Evolutionary conservation across 2,329 filamentous ascomycete species (phyloP).

Genomic region (Ampelomyces quisqualis): DNA sequence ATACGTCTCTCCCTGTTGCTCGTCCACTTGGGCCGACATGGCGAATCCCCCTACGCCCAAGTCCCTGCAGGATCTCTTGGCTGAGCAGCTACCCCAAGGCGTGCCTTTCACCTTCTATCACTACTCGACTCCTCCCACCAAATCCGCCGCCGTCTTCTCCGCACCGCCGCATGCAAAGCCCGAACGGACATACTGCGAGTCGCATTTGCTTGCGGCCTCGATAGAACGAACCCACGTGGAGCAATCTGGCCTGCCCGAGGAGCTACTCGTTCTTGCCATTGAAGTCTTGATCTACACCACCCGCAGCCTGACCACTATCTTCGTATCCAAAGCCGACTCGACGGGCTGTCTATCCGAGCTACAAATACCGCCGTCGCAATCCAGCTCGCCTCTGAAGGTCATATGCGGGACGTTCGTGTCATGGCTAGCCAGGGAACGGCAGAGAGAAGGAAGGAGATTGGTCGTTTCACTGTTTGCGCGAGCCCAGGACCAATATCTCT

Average conservation of each 20-base stretch:
- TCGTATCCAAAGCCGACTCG: slow-evolving; percentile 95
- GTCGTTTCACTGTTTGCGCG: slow-evolving; percentile 89
- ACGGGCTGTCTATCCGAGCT: slow-evolving; percentile 79
- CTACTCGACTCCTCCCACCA: slow-evolving; percentile 78
- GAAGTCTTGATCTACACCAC: slow-evolving; percentile 87
- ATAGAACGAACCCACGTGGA: slow-evolving; percentile 45
- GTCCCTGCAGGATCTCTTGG: slow-evolving; percentile 49
- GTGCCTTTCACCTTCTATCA: slow-evolving; percentile 74
- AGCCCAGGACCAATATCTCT: slow-evolving; percentile 90
- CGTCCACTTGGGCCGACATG: slow-evolving; percentile 23
- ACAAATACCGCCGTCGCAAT: slow-evolving; percentile 50
- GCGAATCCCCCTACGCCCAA: slow-evolving; percentile 22
- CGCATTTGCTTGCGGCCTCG: slow-evolving; percentile 70
- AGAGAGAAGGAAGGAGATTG: slow-evolving; percentile 65
- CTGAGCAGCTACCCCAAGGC: slow-evolving; percentile 54
- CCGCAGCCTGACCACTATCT: slow-evolving; percentile 76
- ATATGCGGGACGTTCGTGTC: slow-evolving; percentile 74
- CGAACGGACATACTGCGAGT: slow-evolving; percentile 82
- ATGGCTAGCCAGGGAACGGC: slow-evolving; percentile 68
- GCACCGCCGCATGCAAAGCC: slow-evolving; percentile 69
- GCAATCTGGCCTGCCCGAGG: slow-evolving; percentile 34
- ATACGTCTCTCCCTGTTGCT: slow-evolving; percentile 7
- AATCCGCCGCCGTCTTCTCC: slow-evolving; percentile 74
- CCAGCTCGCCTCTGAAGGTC: slow-evolving; percentile 70
- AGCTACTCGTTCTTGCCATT: slow-evolving; percentile 76